Conservation (phyloP, 306 rosid species). For the Pyrus betulifolia region DNA sequence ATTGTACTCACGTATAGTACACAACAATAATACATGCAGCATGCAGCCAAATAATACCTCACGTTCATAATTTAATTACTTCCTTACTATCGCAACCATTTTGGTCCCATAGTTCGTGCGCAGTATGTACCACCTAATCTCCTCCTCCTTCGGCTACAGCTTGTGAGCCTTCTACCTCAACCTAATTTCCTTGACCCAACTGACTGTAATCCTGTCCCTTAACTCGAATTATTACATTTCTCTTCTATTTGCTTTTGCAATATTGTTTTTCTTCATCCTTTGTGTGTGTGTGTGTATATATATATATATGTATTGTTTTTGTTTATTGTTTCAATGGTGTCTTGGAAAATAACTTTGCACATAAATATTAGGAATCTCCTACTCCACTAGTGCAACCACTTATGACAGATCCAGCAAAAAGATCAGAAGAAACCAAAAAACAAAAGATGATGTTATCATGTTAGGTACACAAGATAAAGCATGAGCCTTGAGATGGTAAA, state of each 20-base stretch:
- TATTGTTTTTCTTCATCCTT: no score
- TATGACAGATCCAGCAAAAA: background rate
- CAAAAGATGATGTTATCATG: background rate
- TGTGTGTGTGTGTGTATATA: fast-evolving
- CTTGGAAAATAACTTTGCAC: background rate
- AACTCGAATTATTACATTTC: background rate
- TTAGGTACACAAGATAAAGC: background rate
- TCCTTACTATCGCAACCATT: background rate
- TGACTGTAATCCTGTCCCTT: background rate
- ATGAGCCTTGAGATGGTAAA: background rate
- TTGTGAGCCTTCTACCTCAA: background rate
- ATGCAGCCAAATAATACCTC: background rate
- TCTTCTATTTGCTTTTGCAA: background rate
- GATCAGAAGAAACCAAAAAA: background rate
- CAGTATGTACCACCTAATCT: background rate
- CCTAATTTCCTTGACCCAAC: background rate
- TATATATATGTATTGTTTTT: background rate
- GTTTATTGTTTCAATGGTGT: background rate
- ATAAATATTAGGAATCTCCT: background rate
- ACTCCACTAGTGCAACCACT: background rate
- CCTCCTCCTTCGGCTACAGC: background rate
- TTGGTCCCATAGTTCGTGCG: background rate
- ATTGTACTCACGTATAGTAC: background rate
- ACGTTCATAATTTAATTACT: background rate
- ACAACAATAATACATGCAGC: slow-evolving; percentile 3